Evolutionary conservation across 139 green algal species (phyloP).

Genomic region (Micractinium sp.): DNA sequence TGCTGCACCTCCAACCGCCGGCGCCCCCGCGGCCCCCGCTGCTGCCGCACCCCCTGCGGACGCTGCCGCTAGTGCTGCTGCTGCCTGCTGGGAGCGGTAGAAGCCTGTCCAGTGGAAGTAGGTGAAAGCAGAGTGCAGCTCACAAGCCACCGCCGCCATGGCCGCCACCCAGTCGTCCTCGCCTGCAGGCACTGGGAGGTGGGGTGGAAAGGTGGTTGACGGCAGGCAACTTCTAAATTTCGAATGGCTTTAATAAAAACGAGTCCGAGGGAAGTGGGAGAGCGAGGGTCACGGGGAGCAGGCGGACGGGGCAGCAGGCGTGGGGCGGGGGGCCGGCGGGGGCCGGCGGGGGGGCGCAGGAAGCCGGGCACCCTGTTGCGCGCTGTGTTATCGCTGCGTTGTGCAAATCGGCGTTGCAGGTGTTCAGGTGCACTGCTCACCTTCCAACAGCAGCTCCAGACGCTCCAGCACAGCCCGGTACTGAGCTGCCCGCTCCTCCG

Average conservation of each 20-base stretch:
- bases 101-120: constrained; percentile 69
- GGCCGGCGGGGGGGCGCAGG: background rate
- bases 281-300: too few species aligned
- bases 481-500: background rate
- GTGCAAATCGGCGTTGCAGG: background rate
- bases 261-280: too few species aligned
- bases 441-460: constrained; percentile 21
- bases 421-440: background rate
- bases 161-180: constrained; percentile 60
- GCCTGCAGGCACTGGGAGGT: constrained; percentile 16
- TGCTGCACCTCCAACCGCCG: background rate
- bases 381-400: too few species aligned
- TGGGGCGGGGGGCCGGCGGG: background rate
- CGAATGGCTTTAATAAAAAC: too few species aligned
- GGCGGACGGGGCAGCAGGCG: too few species aligned
- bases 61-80: background rate
- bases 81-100: background rate
- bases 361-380: background rate
- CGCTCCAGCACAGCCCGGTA: constrained; percentile 15
- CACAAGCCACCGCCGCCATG: constrained; percentile 56
- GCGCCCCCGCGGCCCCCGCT: background rate
- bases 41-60: background rate
- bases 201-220: background rate
- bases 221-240: too few species aligned
- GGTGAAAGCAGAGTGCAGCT: constrained; percentile 61